A percentile compares a stretch with the other conserved stretches of the same genome.
Evolutionary conservation across 169 alveolate genomes (phyloP).

Genomic region (Cryptosporidium ryanae): DNA sequence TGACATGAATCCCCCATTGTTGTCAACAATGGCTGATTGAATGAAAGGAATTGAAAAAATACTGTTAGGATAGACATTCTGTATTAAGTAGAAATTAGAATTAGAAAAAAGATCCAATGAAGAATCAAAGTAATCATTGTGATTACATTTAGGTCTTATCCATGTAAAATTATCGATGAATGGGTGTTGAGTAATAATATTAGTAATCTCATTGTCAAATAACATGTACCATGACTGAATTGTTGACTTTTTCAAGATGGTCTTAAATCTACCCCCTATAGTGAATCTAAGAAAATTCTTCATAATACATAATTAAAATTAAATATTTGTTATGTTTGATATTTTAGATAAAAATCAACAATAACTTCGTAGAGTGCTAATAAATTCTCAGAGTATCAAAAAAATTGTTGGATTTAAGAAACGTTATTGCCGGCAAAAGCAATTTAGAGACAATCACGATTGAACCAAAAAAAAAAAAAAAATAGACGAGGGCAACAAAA

Average conservation of each 20-base stretch:
- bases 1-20: slow-evolving; percentile 44
- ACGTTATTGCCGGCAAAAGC: background rate
- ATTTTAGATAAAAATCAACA: too few species aligned
- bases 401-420: background rate
- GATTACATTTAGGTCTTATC: slow-evolving; percentile 35
- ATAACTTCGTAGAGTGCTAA: too few species aligned
- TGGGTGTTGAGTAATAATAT: slow-evolving; percentile 14
- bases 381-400: background rate
- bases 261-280: slow-evolving; percentile 31
- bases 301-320: background rate
- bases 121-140: background rate
- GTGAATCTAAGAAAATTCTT: background rate
- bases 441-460: background rate
- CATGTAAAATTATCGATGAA: slow-evolving; percentile 39
- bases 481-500: background rate
- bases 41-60: slow-evolving; percentile 50
- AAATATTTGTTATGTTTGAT: background rate
- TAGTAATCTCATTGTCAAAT: slow-evolving; percentile 44
- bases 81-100: slow-evolving; percentile 30
- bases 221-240: slow-evolving; percentile 7
- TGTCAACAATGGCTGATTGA: slow-evolving; percentile 18
- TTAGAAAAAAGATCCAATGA: background rate
- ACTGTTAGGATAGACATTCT: slow-evolving; percentile 50
- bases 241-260: slow-evolving; percentile 8
- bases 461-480: background rate